Percentiles rank a stretch among this genome's conserved stretches.
Evolutionary conservation across 73 alveolate genomes (phyloP).

Genomic region (Paramecium octaurelia): DNA sequence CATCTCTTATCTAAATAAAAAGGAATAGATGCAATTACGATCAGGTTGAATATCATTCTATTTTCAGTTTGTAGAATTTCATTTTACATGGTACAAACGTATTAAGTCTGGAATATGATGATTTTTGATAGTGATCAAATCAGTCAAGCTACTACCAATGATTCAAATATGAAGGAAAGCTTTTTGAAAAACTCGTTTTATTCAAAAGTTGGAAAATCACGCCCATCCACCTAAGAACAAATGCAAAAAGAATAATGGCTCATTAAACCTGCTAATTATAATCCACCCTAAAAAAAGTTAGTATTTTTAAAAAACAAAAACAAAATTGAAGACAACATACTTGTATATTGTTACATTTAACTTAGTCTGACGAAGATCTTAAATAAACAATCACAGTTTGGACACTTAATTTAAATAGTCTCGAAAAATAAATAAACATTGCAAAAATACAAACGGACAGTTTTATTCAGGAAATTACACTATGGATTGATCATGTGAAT

Average conservation of each 20-base stretch:
- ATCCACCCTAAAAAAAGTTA: background rate
- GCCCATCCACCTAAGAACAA: background rate
- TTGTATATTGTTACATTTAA: background rate
- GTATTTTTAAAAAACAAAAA: constrained; percentile 17
- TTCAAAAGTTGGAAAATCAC: constrained; percentile 1
- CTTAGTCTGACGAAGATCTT: background rate
- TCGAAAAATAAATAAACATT: background rate
- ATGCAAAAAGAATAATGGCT: background rate
- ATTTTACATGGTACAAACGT: background rate
- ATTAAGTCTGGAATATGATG: constrained; percentile 44
- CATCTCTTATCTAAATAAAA: background rate
- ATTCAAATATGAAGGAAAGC: background rate
- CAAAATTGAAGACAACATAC: background rate
- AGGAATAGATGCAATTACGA: background rate
- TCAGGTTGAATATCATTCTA: background rate
- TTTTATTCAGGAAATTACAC: background rate
- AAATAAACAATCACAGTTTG: background rate
- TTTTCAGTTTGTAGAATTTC: background rate
- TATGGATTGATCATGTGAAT: background rate
- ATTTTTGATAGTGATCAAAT: constrained; percentile 3
- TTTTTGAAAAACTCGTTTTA: constrained; percentile 14
- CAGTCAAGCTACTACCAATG: constrained; percentile 1
- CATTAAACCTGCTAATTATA: background rate
- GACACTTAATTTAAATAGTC: background rate
- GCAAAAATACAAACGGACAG: constrained; percentile 10